Conservation (phyloP, 768 basidiomycete species). For the Tylopilus vinaceipallidus region DNA sequence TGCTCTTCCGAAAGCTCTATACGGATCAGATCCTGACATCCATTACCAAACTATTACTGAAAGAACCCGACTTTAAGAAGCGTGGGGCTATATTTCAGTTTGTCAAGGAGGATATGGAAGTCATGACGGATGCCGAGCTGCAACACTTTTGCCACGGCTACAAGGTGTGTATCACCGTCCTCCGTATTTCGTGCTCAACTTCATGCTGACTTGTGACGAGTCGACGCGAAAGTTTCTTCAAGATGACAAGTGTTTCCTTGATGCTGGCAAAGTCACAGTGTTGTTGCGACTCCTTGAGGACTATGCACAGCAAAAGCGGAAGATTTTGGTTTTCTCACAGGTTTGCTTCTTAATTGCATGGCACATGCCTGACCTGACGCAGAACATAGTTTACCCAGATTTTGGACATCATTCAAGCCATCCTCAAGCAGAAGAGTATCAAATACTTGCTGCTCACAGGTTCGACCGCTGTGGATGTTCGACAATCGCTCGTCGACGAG, state of each 20-base stretch:
- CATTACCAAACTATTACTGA: slow-evolving; percentile 80
- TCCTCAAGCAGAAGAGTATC: slow-evolving; percentile 69
- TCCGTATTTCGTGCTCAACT: not conserved
- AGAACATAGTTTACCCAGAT: slow-evolving; percentile 84
- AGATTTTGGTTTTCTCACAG: slow-evolving; percentile 94
- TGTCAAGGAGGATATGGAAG: slow-evolving; percentile 96
- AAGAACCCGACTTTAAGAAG: slow-evolving; percentile 90
- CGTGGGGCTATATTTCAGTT: slow-evolving; percentile 75
- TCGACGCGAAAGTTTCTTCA: slow-evolving; percentile 75
- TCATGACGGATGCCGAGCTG: slow-evolving; percentile 97
- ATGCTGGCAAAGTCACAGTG: slow-evolving; percentile 84
- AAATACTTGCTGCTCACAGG: slow-evolving; percentile 87
- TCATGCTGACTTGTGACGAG: slow-evolving; percentile 34
- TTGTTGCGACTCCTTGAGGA: slow-evolving; percentile 68
- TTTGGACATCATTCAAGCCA: slow-evolving; percentile 85
- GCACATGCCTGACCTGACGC: not conserved
- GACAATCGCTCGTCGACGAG: slow-evolving; percentile 92
- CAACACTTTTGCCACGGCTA: slow-evolving; percentile 84
- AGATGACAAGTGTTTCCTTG: slow-evolving; percentile 69
- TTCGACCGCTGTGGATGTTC: slow-evolving; percentile 88
- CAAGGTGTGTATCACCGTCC: slow-evolving; percentile 50
- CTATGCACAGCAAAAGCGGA: slow-evolving; percentile 67
- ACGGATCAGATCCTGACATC: slow-evolving; percentile 70
- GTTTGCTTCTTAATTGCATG: too few relatives aligned
- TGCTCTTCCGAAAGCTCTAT: slow-evolving; percentile 88